phyloP scores from a whole-genome alignment of 2,329 filamentous ascomycete genomes.

The Sclerotinia spermophila region DNA sequence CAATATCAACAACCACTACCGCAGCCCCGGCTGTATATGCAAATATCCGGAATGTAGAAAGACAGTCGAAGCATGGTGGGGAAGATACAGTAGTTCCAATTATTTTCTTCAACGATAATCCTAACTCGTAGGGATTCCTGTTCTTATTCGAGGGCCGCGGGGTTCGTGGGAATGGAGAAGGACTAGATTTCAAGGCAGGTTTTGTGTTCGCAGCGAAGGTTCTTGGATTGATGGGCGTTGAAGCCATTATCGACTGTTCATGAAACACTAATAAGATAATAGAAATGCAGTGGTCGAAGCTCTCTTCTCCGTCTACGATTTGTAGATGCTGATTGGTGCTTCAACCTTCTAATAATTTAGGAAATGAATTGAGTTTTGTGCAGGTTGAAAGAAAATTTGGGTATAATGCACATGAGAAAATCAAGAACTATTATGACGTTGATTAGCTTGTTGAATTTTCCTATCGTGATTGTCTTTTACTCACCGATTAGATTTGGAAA shows the following conservation, averaged over 20 bases:
- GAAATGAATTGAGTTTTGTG: not conserved
- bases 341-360: not conserved
- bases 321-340: not conserved
- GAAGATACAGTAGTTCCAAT: conserved; percentile 86
- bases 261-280: not conserved
- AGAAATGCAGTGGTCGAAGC: not conserved
- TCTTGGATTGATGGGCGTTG: conserved; percentile 36
- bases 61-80: conserved; percentile 80
- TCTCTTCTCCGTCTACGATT: conserved; percentile 4
- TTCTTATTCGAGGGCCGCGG: conserved; percentile 57
- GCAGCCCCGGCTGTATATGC: conserved; percentile 91
- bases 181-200: conserved; percentile 60
- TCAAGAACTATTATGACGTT: not conserved
- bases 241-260: conserved; percentile 37
- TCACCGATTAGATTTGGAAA: not conserved
- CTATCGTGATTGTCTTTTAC: not conserved
- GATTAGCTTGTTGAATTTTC: conserved; percentile 3
- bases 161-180: conserved; percentile 64
- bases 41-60: conserved; percentile 66
- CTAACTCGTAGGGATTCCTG: conserved; percentile 50
- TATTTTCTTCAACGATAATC: conserved; percentile 74
- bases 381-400: not conserved
- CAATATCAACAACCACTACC: conserved; percentile 81
- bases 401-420: conserved; percentile 14
- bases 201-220: conserved; percentile 35